These are phyloP conservation scores for Eucalyptus guilfoylei DNA, from an alignment of 345 rosid species.

Conservation along the genomic window DNA sequence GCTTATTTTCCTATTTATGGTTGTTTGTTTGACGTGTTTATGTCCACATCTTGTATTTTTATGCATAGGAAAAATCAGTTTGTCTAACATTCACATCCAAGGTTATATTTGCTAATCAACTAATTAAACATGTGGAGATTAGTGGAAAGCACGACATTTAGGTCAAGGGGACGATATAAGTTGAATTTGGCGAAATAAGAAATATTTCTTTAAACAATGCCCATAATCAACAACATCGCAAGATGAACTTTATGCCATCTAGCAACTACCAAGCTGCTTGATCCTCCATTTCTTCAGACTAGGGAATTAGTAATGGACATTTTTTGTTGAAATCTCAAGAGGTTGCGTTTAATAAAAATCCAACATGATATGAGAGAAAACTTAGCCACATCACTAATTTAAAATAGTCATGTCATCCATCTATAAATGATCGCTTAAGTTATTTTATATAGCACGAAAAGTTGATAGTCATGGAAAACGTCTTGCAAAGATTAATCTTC, in stretches of 20 bases:
- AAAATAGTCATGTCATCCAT: not conserved
- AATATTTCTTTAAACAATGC: not conserved
- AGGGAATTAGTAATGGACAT: not conserved
- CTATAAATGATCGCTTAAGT: not conserved
- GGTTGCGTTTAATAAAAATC: not conserved
- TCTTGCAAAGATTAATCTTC: not conserved
- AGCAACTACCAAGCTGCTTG: not conserved
- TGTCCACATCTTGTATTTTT: not conserved
- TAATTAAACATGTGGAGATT: not conserved
- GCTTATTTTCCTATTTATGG: not conserved
- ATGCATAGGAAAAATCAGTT: not conserved
- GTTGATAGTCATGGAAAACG: not conserved
- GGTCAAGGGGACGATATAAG: not conserved
- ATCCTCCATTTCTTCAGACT: not conserved
- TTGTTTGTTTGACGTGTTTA: not conserved
- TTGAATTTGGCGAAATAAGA: not conserved
- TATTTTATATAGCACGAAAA: not conserved
- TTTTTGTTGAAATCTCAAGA: not conserved
- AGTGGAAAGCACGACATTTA: not conserved
- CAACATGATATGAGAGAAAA: not conserved
- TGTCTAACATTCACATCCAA: not conserved
- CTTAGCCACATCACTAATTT: not conserved
- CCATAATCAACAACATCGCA: not conserved
- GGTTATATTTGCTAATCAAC: not conserved
- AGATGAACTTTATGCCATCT: not conserved